phyloP scores from a whole-genome alignment of 2,329 filamentous ascomycete species.

The Fusarium aywerte region DNA sequence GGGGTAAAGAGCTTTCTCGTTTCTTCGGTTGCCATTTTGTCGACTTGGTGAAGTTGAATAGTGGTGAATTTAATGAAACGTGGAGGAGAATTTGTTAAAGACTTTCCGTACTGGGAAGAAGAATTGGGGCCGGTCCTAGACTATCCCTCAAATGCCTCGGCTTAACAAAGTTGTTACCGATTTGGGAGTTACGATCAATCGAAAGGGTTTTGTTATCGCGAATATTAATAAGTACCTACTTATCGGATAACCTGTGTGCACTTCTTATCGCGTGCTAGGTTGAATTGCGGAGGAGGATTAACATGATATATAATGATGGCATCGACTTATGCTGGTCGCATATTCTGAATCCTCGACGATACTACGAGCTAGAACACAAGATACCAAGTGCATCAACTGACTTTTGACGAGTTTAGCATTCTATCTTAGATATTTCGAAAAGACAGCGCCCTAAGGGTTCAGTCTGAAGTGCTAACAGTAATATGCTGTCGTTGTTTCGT shows the following conservation, averaged over 20 bases:
- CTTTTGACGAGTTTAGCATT: neutral
- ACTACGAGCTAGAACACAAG: too few relatives aligned
- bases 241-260: neutral
- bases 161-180: neutral
- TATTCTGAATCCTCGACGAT: neutral
- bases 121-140: neutral
- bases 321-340: neutral
- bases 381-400: neutral
- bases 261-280: neutral
- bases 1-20: constrained; percentile 56
- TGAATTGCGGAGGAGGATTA: neutral
- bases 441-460: neutral
- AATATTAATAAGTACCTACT: too few relatives aligned
- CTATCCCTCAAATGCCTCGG: constrained; percentile 23
- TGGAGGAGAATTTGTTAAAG: neutral
- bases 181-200: neutral
- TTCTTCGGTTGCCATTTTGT: constrained; percentile 18
- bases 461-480: neutral
- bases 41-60: neutral
- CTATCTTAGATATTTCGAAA: too few relatives aligned
- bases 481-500: neutral
- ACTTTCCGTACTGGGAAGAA: neutral
- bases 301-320: too few relatives aligned
- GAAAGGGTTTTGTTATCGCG: neutral
- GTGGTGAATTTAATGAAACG: neutral